Base-by-base conservation (phyloP, 1,284 basidiomycete species). In the Erythrobasidium hasegawianum region DNA sequence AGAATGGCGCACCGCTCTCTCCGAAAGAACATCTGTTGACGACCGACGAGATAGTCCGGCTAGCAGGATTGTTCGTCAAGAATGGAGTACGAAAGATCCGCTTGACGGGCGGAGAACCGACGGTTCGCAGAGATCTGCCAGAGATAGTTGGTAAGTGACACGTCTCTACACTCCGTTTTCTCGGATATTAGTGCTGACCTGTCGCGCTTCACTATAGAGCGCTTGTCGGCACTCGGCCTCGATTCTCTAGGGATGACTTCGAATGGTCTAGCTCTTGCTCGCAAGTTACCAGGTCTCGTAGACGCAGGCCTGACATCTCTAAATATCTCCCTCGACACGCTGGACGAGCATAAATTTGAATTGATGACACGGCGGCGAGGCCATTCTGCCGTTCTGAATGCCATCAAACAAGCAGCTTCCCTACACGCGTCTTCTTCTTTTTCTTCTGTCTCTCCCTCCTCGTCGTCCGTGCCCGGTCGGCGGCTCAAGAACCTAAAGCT, bases 91-190 rank as follows among this genome's bases (percentile, higher is more conserved):
- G 82, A 24, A 94, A 94, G 78, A 90, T 94, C 70, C 81, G 90
- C 5, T 77, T 94, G 47, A 94, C 90, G 0, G 90, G 91, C 1
- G 90, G 90, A 52, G 90, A 94, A 73, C 90, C 91, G 1, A 93
- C 89, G 0, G 81, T 94, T 39, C 82, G 90, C 53, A 88, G 85
- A 75, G 88, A 86, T n/a, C 81, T 94, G 38, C 78, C 82, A 2
- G 84, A 86, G 38, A 83, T 94, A 65, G 84, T 93, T 53, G 78
- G 87, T 86, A 72, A 72, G 82, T 77, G 39, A 27, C 57, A 26
- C 62, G 11, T 33, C n/a, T n/a, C n/a, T n/a, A n/a, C n/a, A n/a
- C n/a, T n/a, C n/a, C n/a, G n/a, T n/a, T n/a, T n/a, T n/a, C n/a
- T n/a, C n/a, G n/a, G n/a, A n/a, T n/a, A n/a, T n/a, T n/a, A n/a